phyloP scores from a whole-genome alignment of 2,329 filamentous ascomycete genomes.

The Berkeleyomyces basicola region DNA sequence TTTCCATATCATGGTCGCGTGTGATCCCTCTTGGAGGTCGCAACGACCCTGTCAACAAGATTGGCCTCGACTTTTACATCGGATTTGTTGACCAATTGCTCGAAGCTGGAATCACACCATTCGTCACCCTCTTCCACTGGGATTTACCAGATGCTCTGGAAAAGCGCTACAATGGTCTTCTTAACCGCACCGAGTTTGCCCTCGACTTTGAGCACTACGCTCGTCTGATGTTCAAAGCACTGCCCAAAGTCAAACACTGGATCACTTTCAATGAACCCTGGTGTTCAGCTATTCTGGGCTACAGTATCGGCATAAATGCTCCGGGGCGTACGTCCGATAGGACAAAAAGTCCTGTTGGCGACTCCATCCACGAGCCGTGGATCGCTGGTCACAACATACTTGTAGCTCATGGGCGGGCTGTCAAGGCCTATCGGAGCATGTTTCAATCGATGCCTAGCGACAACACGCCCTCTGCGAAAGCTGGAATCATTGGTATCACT shows the following conservation, averaged over 20 bases:
- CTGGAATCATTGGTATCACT: constrained; percentile 73
- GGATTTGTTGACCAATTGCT: constrained; percentile 64
- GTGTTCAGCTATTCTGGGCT: constrained; percentile 68
- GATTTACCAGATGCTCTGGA: constrained; percentile 67
- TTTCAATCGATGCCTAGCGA: constrained; percentile 28
- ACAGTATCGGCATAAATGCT: constrained; percentile 61
- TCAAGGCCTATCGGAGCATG: constrained; percentile 68
- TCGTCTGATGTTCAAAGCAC: constrained; percentile 54
- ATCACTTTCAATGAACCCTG: constrained; percentile 85
- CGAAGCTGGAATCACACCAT: constrained; percentile 58
- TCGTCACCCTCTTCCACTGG: constrained; percentile 80
- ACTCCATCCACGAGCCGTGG: constrained; percentile 66
- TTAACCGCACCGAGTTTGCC: constrained; percentile 70
- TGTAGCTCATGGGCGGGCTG: constrained; percentile 62
- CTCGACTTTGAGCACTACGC: constrained; percentile 69
- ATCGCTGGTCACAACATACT: constrained; percentile 66
- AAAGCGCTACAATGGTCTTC: constrained; percentile 62
- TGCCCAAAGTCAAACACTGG: constrained; percentile 71
- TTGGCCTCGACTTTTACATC: constrained; percentile 61
- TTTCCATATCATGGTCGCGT: constrained; percentile 71
- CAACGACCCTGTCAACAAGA: constrained; percentile 63
- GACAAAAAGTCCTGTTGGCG: constrained; percentile 50
- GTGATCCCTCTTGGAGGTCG: constrained; percentile 76
- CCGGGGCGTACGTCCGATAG: constrained; percentile 70
- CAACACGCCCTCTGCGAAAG: constrained; percentile 39